These are phyloP conservation scores for Aristolochia contorta DNA, from an alignment of 164 flowering plant species.

Conservation along the genomic window DNA sequence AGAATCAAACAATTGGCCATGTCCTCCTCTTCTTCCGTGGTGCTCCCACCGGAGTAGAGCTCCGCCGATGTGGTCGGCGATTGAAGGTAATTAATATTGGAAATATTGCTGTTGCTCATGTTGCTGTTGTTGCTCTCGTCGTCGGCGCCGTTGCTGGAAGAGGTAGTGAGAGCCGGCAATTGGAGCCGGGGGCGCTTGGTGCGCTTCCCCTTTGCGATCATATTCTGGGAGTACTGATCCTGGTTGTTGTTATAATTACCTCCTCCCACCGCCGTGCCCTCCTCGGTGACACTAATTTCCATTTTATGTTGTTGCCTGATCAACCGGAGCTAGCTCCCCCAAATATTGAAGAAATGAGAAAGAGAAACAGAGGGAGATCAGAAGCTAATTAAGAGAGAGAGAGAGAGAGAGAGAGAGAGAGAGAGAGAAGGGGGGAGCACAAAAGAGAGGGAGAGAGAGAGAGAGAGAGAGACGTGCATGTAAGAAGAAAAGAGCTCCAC, in stretches of 20 bases:
- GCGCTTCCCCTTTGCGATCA: conserved; percentile 33
- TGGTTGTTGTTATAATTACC: conserved; percentile 3
- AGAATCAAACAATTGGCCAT: conserved; percentile 57
- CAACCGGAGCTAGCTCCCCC: neutral
- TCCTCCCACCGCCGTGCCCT: conserved; percentile 14
- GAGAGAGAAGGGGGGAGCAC: neutral
- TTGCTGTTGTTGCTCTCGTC: neutral
- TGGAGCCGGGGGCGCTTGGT: conserved; percentile 39
- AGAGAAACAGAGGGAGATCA: neutral
- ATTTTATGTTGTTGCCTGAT: neutral
- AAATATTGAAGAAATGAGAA: neutral
- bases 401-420: neutral
- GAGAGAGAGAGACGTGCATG: neutral
- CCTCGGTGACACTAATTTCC: conserved; percentile 26
- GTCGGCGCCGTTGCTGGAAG: conserved; percentile 12
- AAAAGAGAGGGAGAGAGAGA: neutral
- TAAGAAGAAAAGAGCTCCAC: conserved; percentile 2
- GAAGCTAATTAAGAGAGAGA: neutral
- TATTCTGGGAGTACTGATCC: conserved; percentile 2
- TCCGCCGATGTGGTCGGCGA: conserved; percentile 14
- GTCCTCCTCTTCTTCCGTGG: conserved; percentile 44
- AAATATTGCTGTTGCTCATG: neutral
- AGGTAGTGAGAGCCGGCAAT: conserved; percentile 16
- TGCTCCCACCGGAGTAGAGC: conserved; percentile 5
- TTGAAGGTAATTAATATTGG: neutral